Evolutionary conservation across 2,329 filamentous ascomycete species (phyloP).

Genomic region (Diplodia seriata): DNA sequence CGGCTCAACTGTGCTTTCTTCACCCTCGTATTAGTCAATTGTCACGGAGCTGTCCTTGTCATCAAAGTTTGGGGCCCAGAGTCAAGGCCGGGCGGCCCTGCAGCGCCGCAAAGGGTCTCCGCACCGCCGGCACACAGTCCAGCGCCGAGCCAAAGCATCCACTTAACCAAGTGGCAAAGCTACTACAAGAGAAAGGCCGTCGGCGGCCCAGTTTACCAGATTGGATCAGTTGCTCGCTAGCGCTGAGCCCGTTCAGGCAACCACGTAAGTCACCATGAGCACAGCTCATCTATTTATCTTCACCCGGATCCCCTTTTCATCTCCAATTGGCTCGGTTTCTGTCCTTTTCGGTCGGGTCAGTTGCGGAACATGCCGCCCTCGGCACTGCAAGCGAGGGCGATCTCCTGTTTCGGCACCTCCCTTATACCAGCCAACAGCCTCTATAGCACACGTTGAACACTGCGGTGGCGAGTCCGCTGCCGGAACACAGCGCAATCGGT

Average conservation of each 20-base stretch:
- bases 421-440: conserved; percentile 5
- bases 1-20: conserved; percentile 18
- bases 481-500: neutral
- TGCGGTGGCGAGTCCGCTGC: neutral
- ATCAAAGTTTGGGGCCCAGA: conserved; percentile 1
- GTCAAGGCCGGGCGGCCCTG: neutral
- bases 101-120: neutral
- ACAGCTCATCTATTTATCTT: conserved; percentile 11
- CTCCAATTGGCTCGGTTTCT: conserved; percentile 1
- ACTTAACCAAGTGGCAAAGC: neutral
- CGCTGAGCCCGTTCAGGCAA: conserved; percentile 20
- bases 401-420: neutral
- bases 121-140: neutral
- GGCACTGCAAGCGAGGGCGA: conserved; percentile 3
- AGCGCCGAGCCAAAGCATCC: conserved; percentile 7
- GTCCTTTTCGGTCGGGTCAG: neutral
- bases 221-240: conserved; percentile 7
- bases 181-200: neutral
- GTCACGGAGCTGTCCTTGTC: conserved; percentile 17
- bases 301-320: conserved; percentile 12
- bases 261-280: neutral
- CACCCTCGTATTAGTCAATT: conserved; percentile 25
- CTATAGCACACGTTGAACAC: conserved; percentile 1
- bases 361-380: conserved; percentile 13
- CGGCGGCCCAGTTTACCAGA: conserved; percentile 6